Evolutionary conservation across 768 basidiomycete genomes (phyloP), one percentile per base, ranked within the genome.

Genomic region (Lactarius hatsudake): DNA sequence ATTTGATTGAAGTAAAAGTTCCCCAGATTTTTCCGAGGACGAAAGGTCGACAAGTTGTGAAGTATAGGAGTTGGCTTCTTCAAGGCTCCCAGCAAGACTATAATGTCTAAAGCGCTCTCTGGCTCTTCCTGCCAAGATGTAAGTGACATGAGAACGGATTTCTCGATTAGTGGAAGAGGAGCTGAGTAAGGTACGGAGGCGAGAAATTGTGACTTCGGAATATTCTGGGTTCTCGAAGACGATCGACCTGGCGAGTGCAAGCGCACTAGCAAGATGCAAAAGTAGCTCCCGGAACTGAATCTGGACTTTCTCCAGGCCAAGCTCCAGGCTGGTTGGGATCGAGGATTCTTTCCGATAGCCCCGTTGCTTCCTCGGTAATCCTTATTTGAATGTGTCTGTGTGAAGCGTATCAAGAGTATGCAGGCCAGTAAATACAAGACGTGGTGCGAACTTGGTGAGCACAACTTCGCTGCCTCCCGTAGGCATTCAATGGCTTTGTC

Each of bases 341-440:
- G 7, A 65, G 6, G 38, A 59, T 10, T 5, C 32, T 32, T 26
- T 59, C 58, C 9, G 59, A 28, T 2, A 65, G 20, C 3, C 38
- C 8, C 8, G 38, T 42, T 26, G 38, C 64, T n/a, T 65, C 64
- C 48, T 65, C n/a, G 58, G 9, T 48, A 65, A n/a, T 65, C 58
- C 13, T 42, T 38, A n/a, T 18, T 64, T 48, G n/a, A 48, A 23
- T 3, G 3, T 2, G 45, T 23, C 3, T 23, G 0, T 2, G 12
- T 3, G 48, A 12, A 23, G 48, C 48, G n/a, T 23, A 0, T 0
- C 4, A 3, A 13, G 9, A 51, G 12, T 23, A 0, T 3, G 12
- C 0, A 0, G n/a, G n/a, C 48, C 10, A 51, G 48, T 10, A 0
- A 23, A 5, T 1, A 23, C 1, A 13, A 51, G 23, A 51, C 1